Conservation (phyloP, 2,329 filamentous ascomycete species). For the Escovopsis sp. region DNA sequence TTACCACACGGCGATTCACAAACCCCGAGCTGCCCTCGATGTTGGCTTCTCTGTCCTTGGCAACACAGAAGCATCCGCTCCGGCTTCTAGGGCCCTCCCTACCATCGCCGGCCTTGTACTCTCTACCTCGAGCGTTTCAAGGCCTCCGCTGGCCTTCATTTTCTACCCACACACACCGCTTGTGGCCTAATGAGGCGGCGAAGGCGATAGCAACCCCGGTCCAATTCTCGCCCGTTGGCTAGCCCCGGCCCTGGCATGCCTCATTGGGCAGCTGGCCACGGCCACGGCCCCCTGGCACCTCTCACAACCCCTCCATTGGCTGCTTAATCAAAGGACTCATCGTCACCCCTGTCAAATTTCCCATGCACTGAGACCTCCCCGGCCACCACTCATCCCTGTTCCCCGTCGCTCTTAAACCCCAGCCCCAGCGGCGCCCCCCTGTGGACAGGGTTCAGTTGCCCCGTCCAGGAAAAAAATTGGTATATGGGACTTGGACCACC, state of each 20-base stretch:
- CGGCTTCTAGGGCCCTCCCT: neutral
- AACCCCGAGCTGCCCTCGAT: neutral
- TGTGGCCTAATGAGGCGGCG: slow-evolving; percentile 17
- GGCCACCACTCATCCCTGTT: slow-evolving; percentile 6
- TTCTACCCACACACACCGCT: slow-evolving; percentile 17
- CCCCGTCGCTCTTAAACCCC: slow-evolving; percentile 6
- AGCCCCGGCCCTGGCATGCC: slow-evolving; percentile 32
- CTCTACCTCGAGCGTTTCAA: neutral
- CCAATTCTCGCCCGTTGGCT: slow-evolving; percentile 26
- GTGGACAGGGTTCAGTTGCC: slow-evolving; percentile 1
- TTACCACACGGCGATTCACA: neutral
- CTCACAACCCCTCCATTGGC: slow-evolving; percentile 30
- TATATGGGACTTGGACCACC: slow-evolving; percentile 7
- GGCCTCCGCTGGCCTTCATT: neutral
- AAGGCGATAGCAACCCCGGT: slow-evolving; percentile 20
- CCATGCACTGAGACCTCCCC: slow-evolving; percentile 33
- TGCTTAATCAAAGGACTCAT: slow-evolving; percentile 34
- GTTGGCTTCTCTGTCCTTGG: slow-evolving; percentile 1
- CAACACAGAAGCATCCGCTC: slow-evolving; percentile 1
- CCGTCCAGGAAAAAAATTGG: slow-evolving; percentile 1
- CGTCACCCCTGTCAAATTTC: slow-evolving; percentile 33
- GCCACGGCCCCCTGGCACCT: slow-evolving; percentile 20
- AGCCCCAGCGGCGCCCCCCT: slow-evolving; percentile 5
- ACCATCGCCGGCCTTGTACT: neutral
- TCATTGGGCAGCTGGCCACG: slow-evolving; percentile 35